Base-by-base conservation (phyloP, 345 rosid genomes). In the Garcia nutans region DNA sequence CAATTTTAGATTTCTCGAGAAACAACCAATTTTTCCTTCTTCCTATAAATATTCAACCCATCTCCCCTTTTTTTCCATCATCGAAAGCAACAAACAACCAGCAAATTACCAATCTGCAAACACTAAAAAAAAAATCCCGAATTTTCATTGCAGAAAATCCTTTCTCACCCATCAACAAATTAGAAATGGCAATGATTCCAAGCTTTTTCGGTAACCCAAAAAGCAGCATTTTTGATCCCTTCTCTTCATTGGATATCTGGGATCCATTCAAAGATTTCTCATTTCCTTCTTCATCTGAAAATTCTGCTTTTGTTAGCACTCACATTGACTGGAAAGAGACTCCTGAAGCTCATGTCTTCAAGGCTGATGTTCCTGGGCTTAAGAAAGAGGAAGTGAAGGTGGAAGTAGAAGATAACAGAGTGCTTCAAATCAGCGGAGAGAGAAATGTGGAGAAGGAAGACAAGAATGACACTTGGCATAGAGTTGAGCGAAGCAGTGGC, bases 381-480 rank as follows among this genome's bases (percentile, higher is more conserved):
- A 67, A 28, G 65, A 74, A 10, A 15, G 77, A 74, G 42, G 77
- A 74, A 44, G 77, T 74, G 19, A 74, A 74, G 41, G 73, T 67
- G 0, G 78, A 75, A 45, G 0, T 75, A 57, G 73, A 75, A 23
- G 78, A 75, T 0, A 65, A 66, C 65, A 75, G 72, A 13, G 78
- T 75, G 2, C 55, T 50, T 50, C 55, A 50, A 12, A 13, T 50
- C 55, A 50, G 19, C 19, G 55, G 19, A 15, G 58, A 54, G 66
- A 66, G 65, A 66, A 66, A 57, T 1, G 65, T 66, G 45, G 72
- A 67, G 57, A 75, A 58, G 49, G 73, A 57, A 31, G 78, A 75
- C 8, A 63, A 63, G 61, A 50, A 74, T 11, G 70, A 63, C 13
- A 63, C 33, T 0, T 74, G 76, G 70, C 77, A 54, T 9, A 41